phyloP scores from a whole-genome alignment of 31 red algal genomes.

The Asparagopsis taxiformis region DNA sequence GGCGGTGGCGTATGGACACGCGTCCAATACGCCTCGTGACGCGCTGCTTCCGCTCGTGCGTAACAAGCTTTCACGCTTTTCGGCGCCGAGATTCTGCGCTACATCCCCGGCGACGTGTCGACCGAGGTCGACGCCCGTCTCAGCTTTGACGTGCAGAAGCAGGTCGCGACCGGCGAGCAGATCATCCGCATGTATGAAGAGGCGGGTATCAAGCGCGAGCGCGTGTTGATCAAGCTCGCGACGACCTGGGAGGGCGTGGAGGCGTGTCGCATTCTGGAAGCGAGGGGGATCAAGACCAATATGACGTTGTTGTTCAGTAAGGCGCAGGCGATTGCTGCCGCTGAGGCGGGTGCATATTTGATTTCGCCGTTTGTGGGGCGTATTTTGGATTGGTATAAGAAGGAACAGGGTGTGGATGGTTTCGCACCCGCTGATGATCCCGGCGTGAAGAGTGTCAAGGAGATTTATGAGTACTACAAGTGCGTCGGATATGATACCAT shows the following conservation, averaged over 20 bases:
- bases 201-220: slow-evolving; percentile 51
- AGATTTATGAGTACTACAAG: slow-evolving; percentile 77
- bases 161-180: slow-evolving; percentile 23
- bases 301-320: slow-evolving; percentile 67
- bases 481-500: slow-evolving; percentile 51
- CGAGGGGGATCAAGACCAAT: slow-evolving; percentile 55
- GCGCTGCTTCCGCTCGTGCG: slow-evolving; percentile 12
- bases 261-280: slow-evolving; percentile 43
- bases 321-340: slow-evolving; percentile 57
- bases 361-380: slow-evolving; percentile 79
- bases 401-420: slow-evolving; percentile 44
- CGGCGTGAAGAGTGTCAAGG: slow-evolving; percentile 38
- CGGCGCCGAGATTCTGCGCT: slow-evolving; percentile 48
- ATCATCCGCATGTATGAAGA: slow-evolving; percentile 69
- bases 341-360: slow-evolving; percentile 62
- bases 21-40: neutral
- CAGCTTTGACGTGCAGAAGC: slow-evolving; percentile 38
- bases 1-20: slow-evolving; percentile 47
- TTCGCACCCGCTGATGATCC: slow-evolving; percentile 49
- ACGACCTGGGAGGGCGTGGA: slow-evolving; percentile 78
- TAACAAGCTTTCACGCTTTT: slow-evolving; percentile 51
- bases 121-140: slow-evolving; percentile 78
- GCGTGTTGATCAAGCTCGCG: slow-evolving; percentile 73
- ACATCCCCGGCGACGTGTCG: slow-evolving; percentile 55
- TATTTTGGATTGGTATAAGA: slow-evolving; percentile 78